Percentiles rank a stretch among this genome's conserved stretches.
These are phyloP conservation scores for Lipomyces sp. DNA, from an alignment of 805 yeast species.

Conservation along the genomic window DNA sequence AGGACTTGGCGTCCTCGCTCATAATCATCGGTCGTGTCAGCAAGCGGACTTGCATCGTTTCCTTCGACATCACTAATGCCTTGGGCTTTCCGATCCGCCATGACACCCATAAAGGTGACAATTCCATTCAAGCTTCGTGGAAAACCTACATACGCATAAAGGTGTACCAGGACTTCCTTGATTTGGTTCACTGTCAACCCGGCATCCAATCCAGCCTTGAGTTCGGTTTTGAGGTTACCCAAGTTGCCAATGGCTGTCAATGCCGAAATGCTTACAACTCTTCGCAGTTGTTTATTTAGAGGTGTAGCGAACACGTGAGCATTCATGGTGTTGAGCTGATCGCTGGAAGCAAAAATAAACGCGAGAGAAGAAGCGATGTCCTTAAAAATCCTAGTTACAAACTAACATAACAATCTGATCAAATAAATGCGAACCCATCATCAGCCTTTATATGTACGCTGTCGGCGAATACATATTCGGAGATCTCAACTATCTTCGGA, in stretches of 20 bases:
- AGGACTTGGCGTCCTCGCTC: slow-evolving; percentile 3
- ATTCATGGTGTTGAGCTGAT: not conserved
- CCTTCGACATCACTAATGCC: not conserved
- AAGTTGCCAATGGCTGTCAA: not conserved
- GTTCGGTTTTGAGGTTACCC: not conserved
- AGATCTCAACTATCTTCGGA: no score
- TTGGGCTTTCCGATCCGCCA: slow-evolving; percentile 4
- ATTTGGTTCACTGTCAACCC: slow-evolving; percentile 7
- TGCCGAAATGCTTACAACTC: slow-evolving; percentile 2
- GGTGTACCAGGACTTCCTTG: slow-evolving; percentile 9
- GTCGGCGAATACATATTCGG: no score
- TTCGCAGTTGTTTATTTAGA: not conserved
- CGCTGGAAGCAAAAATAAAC: not conserved
- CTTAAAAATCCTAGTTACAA: not conserved
- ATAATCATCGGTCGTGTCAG: slow-evolving; percentile 6
- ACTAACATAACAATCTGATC: not conserved
- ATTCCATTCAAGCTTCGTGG: slow-evolving; percentile 7
- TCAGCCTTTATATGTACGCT: no score
- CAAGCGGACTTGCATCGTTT: slow-evolving; percentile 6
- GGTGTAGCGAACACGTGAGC: slow-evolving; percentile 1
- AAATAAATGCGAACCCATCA: no score
- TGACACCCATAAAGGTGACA: not conserved
- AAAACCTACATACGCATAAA: not conserved
- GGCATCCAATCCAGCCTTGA: slow-evolving; percentile 11
- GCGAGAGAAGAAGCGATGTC: not conserved